Conservation (phyloP, 208 protist genomes). For the Acanthamoeba lenticulata region DNA sequence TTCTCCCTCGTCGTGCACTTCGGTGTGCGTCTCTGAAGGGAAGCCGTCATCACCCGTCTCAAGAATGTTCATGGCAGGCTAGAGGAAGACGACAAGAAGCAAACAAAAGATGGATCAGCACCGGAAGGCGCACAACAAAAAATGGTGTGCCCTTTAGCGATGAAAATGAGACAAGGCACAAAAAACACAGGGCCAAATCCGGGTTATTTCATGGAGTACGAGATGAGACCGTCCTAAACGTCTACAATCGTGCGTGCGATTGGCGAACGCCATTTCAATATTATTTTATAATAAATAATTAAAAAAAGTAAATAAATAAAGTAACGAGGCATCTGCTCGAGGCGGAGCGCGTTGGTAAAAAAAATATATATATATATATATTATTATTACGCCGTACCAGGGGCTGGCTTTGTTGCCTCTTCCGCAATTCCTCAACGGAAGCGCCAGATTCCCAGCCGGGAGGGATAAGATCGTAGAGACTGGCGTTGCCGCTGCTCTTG, state of each 20-base stretch:
- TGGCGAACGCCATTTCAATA: neutral
- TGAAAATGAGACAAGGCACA: neutral
- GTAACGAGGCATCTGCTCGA: neutral
- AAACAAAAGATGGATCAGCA: neutral
- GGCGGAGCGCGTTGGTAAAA: neutral
- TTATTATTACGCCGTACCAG: neutral
- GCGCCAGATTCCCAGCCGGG: constrained; percentile 61
- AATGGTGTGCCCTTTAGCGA: no score
- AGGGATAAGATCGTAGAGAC: constrained; percentile 36
- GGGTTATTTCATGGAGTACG: no score
- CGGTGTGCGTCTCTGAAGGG: neutral
- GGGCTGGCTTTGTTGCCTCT: neutral
- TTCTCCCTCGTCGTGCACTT: neutral
- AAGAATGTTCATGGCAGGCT: neutral
- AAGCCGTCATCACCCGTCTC: neutral
- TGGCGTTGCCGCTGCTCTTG: neutral
- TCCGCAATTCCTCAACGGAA: constrained; percentile 29
- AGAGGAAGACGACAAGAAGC: neutral
- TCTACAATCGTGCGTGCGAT: neutral
- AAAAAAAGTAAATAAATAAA: neutral
- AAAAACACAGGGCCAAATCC: no score
- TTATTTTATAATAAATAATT: neutral
- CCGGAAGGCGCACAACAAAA: neutral
- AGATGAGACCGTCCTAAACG: neutral
- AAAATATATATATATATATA: no score